Conservation (phyloP, 2,329 filamentous ascomycete species). For the Curvularia verruculosa region DNA sequence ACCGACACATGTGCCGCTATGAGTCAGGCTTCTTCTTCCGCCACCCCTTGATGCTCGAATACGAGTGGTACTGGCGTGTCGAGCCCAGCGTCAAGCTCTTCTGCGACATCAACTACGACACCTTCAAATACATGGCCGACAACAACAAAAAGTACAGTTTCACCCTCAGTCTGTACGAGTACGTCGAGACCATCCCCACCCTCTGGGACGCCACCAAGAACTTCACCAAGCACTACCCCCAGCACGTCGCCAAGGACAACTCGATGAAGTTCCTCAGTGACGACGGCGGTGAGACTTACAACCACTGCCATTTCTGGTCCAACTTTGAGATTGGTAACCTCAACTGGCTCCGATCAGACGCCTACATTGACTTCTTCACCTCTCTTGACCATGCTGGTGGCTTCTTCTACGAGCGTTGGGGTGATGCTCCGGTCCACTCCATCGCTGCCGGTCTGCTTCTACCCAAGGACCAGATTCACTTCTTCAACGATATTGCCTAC, state of each 20-base stretch:
- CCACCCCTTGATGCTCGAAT: constrained; percentile 89
- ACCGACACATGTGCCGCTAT: constrained; percentile 99
- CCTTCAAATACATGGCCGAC: constrained; percentile 95
- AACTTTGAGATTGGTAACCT: constrained; percentile 98
- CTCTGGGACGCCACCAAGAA: constrained; percentile 95
- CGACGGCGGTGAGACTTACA: constrained; percentile 89
- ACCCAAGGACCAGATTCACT: constrained; percentile 92
- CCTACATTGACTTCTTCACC: constrained; percentile 91
- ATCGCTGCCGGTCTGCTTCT: constrained; percentile 88
- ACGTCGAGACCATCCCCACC: constrained; percentile 92
- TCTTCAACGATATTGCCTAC: constrained; percentile 99
- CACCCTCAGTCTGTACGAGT: constrained; percentile 93
- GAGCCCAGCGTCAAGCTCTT: constrained; percentile 96
- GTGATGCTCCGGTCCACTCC: constrained; percentile 97
- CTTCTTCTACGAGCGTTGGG: constrained; percentile 99
- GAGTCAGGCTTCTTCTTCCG: constrained; percentile 99
- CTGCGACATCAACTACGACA: constrained; percentile 94
- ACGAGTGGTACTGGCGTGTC: constrained; percentile 99
- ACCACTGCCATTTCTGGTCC: constrained; percentile 99
- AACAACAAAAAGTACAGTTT: constrained; percentile 99
- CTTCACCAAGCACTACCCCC: constrained; percentile 87
- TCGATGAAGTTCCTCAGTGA: constrained; percentile 91
- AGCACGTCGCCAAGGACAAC: constrained; percentile 85
- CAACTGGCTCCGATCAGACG: constrained; percentile 87
- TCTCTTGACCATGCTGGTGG: constrained; percentile 87